Conservation (phyloP, 2,329 filamentous ascomycete species). For the Fusarium sp. region DNA sequence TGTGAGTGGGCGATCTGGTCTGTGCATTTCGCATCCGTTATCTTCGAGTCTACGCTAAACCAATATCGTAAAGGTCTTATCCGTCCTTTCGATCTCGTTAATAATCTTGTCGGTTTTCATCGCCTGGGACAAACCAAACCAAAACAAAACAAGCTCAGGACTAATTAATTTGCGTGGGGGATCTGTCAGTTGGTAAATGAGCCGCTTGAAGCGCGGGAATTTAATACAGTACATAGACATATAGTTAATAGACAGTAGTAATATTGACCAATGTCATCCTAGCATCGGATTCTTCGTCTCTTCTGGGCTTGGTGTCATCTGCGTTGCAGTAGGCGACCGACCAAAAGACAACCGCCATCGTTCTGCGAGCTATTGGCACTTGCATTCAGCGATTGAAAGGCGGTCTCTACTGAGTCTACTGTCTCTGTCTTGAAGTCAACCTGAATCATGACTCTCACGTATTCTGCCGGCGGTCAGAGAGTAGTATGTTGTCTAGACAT, state of each 20-base stretch:
- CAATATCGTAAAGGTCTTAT: constrained; percentile 10
- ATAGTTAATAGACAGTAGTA: neutral
- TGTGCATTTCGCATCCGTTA: constrained; percentile 41
- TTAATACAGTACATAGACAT: neutral
- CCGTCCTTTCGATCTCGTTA: constrained; percentile 17
- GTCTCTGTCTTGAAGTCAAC: neutral
- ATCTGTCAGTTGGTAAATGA: neutral
- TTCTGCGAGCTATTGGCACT: constrained; percentile 16
- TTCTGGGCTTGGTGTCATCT: constrained; percentile 34
- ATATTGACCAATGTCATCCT: constrained; percentile 8
- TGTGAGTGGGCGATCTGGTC: constrained; percentile 39
- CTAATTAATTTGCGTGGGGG: constrained; percentile 9
- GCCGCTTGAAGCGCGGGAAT: constrained; percentile 1
- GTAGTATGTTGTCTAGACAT: constrained; percentile 2
- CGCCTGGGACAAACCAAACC: neutral
- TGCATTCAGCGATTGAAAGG: neutral
- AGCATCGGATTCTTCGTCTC: constrained; percentile 19
- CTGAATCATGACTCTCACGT: constrained; percentile 14
- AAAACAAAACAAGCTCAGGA: constrained; percentile 4
- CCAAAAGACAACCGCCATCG: constrained; percentile 35
- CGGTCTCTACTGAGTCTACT: constrained; percentile 13
- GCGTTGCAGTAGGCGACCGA: constrained; percentile 6
- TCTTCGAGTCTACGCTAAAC: constrained; percentile 25
- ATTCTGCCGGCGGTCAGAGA: neutral
- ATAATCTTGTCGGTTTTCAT: constrained; percentile 11